These are phyloP conservation scores for Daldinia sp. DNA, from an alignment of 2,329 filamentous ascomycete species.

Conservation along the genomic window DNA sequence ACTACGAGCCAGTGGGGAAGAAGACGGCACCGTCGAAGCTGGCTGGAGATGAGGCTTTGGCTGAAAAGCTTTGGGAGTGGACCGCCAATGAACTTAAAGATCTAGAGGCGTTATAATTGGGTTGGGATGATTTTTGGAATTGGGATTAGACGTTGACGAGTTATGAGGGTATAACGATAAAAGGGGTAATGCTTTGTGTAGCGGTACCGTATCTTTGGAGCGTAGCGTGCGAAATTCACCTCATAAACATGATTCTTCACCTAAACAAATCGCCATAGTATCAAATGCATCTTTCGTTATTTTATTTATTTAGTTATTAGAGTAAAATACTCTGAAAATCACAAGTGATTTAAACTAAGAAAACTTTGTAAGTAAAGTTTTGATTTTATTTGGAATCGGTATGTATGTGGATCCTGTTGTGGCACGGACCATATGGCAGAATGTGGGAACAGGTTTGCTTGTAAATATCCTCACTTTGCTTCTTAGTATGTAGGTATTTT, in stretches of 20 bases:
- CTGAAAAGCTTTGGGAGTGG: constrained; percentile 44
- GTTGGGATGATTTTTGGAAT: background rate
- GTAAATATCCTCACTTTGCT: no score
- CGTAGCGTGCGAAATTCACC: background rate
- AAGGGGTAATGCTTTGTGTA: background rate
- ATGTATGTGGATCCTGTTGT: no score
- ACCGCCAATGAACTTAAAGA: constrained; percentile 42
- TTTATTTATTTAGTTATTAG: no score
- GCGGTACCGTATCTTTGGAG: background rate
- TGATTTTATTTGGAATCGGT: no score
- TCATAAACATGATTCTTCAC: no score
- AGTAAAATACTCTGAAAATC: no score
- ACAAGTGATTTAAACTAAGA: no score
- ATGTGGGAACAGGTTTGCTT: no score
- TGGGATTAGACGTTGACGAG: background rate
- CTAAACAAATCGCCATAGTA: background rate
- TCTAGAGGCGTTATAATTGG: background rate
- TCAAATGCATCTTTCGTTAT: background rate
- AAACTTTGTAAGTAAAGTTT: no score
- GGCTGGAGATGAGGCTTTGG: constrained; percentile 38
- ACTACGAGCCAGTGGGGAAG: constrained; percentile 49
- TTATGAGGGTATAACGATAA: background rate
- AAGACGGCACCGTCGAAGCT: constrained; percentile 30
- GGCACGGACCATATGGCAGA: no score
- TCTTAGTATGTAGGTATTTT: no score